Conservation (phyloP, 1,284 basidiomycete species). For the Phellopilus nigrolimitatus region DNA sequence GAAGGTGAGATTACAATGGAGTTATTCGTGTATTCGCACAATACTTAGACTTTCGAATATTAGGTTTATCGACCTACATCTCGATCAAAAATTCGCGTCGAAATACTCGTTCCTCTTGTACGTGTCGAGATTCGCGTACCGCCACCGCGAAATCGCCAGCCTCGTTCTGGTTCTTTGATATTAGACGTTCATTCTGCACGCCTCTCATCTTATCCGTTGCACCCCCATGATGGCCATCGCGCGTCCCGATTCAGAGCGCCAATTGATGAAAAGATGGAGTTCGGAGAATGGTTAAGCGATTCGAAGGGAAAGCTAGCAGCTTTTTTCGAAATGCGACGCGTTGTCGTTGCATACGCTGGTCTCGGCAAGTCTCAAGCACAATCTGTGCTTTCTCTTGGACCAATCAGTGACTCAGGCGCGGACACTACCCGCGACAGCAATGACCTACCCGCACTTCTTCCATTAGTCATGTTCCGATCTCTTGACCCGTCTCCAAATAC, state of each 20-base stretch:
- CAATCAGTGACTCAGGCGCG: conserved; percentile 2
- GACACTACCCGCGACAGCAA: neutral
- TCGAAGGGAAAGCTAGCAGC: neutral
- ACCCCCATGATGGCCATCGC: neutral
- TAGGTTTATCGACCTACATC: neutral
- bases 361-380: conserved; percentile 19
- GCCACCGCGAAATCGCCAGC: conserved; percentile 11
- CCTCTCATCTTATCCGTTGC: conserved; percentile 3
- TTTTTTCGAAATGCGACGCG: conserved; percentile 8
- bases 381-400: conserved; percentile 23
- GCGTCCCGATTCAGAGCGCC: neutral
- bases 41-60: neutral
- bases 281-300: conserved; percentile 17
- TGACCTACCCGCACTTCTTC: neutral
- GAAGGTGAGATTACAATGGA: conserved; percentile 7
- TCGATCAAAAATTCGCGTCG: neutral
- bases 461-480: conserved; percentile 12
- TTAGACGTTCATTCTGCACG: conserved; percentile 26
- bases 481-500: neutral
- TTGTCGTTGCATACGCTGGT: conserved; percentile 16
- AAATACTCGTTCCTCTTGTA: conserved; percentile 22
- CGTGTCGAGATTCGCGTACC: conserved; percentile 26
- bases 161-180: conserved; percentile 27
- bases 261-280: neutral
- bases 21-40: no score